Percentiles rank a stretch among this genome's conserved stretches.
Evolutionary conservation across 495 filamentous ascomycete species (phyloP).

Genomic region (Xylaria longipes): DNA sequence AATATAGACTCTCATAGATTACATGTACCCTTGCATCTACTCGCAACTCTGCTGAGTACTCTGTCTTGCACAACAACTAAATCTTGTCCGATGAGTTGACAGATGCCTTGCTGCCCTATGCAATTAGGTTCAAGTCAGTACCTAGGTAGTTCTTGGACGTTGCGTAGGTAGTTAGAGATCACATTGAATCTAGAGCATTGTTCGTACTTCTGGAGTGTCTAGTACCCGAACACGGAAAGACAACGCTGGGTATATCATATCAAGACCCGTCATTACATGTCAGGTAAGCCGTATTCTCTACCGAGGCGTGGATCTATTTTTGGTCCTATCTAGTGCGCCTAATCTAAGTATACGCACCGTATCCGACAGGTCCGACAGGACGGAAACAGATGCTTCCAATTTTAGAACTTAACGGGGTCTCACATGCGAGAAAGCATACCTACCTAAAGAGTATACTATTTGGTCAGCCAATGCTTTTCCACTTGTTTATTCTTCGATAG

Average conservation of each 20-base stretch:
- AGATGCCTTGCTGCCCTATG: background rate
- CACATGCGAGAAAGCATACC: background rate
- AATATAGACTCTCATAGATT: background rate
- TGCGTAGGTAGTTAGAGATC: background rate
- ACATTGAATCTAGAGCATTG: background rate
- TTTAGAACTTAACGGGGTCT: constrained; percentile 9
- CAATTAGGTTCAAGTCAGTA: background rate
- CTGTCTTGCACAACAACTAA: background rate
- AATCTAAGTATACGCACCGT: background rate
- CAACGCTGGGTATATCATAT: background rate
- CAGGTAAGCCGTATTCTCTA: background rate
- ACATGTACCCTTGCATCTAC: background rate
- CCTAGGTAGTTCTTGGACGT: background rate
- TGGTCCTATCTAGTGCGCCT: background rate
- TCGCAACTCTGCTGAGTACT: background rate
- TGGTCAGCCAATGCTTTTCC: background rate
- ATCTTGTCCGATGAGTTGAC: background rate
- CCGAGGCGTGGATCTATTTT: constrained; percentile 10
- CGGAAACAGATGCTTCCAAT: constrained; percentile 19
- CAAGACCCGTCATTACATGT: background rate
- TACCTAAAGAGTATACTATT: background rate
- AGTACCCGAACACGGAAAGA: background rate
- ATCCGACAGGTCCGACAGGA: constrained; percentile 5
- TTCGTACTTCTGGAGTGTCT: background rate
- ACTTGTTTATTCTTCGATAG: background rate